phyloP scores from a whole-genome alignment of 495 filamentous ascomycete genomes.

The Neurospora sp. region DNA sequence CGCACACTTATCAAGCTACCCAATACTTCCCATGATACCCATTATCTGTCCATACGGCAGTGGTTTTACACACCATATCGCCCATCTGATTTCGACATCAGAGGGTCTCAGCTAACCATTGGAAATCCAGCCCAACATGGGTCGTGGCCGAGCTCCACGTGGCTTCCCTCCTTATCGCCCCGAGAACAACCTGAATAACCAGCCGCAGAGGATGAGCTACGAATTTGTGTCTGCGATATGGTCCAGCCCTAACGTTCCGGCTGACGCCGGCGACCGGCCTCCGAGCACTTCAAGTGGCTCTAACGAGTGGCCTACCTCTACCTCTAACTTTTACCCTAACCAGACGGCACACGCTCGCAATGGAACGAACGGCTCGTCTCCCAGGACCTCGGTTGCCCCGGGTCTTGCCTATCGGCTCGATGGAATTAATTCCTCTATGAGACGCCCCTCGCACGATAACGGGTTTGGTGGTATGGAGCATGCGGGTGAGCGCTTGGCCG shows the following conservation, averaged over 20 bases:
- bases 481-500: neutral
- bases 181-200: neutral
- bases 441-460: neutral
- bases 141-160: neutral
- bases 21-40: neutral
- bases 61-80: neutral
- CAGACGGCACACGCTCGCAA: neutral
- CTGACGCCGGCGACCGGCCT: neutral
- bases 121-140: neutral
- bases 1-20: neutral
- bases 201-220: neutral
- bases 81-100: neutral
- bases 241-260: neutral
- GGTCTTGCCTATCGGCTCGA: neutral
- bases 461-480: neutral
- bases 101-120: neutral
- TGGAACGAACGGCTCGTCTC: neutral
- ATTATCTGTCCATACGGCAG: neutral
- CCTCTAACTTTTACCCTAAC: neutral
- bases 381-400: neutral
- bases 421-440: neutral
- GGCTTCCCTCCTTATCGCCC: neutral
- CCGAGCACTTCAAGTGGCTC: neutral
- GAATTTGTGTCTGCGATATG: neutral
- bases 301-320: neutral